A percentile compares a stretch with the other conserved stretches of the same genome.
phyloP scores from a whole-genome alignment of 2,329 filamentous ascomycete species.

The Endothia cerciana region DNA sequence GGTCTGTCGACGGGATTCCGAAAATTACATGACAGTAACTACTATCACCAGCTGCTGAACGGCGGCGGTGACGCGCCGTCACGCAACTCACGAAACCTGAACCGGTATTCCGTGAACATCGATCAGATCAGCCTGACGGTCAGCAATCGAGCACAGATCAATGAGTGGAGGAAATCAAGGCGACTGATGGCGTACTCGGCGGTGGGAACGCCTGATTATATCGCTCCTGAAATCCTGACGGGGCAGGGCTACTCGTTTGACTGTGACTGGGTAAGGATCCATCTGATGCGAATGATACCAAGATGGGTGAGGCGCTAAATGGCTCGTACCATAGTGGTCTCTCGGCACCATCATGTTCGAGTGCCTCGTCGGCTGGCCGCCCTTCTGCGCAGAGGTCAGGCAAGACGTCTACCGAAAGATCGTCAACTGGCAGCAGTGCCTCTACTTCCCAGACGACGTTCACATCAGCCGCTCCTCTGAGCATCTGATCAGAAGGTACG shows the following conservation, averaged over 20 bases:
- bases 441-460: constrained; percentile 77
- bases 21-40: constrained; percentile 76
- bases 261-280: constrained; percentile 64
- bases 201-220: constrained; percentile 79
- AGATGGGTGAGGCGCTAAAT: constrained; percentile 4
- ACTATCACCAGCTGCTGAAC: constrained; percentile 76
- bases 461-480: constrained; percentile 71
- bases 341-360: constrained; percentile 86
- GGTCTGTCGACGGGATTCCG: constrained; percentile 80
- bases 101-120: constrained; percentile 74
- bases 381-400: constrained; percentile 78
- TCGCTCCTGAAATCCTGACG: constrained; percentile 79
- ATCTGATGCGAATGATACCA: not conserved
- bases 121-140: constrained; percentile 81
- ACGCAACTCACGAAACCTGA: constrained; percentile 48
- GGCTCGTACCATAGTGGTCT: constrained; percentile 59
- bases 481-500: constrained; percentile 71
- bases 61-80: constrained; percentile 22
- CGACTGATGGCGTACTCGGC: constrained; percentile 82
- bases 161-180: constrained; percentile 79
- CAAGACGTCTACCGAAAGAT: constrained; percentile 82
- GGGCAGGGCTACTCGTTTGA: constrained; percentile 77
- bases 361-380: constrained; percentile 80
- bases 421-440: constrained; percentile 74
- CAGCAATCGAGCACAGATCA: constrained; percentile 77